These are phyloP conservation scores for Grosmannia clavigera DNA, from an alignment of 2,329 filamentous ascomycete species.

Conservation along the genomic window DNA sequence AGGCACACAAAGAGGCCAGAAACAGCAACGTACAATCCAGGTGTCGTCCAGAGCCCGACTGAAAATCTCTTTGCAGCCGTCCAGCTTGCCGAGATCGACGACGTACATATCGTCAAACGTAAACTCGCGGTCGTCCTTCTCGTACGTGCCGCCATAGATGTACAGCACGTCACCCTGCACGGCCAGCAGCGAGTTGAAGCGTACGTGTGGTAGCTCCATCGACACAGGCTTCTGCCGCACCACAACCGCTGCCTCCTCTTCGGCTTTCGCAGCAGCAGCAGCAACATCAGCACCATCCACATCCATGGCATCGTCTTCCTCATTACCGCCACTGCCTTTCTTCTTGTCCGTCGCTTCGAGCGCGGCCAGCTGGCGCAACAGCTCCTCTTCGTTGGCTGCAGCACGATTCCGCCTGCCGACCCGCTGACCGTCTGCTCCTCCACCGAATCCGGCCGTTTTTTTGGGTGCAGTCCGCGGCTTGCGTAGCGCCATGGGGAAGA, in stretches of 20 bases:
- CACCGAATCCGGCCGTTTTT: conserved; percentile 29
- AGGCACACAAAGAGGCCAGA: conserved; percentile 27
- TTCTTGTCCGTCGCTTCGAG: conserved; percentile 44
- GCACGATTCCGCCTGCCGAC: conserved; percentile 56
- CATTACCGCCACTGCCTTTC: neutral
- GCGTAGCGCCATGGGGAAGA: conserved; percentile 71
- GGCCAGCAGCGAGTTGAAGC: conserved; percentile 84
- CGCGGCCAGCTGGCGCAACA: conserved; percentile 74
- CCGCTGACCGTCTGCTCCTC: conserved; percentile 31
- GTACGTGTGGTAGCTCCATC: conserved; percentile 75
- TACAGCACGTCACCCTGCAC: conserved; percentile 89
- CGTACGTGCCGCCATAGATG: conserved; percentile 89
- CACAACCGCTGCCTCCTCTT: conserved; percentile 43
- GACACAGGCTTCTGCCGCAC: conserved; percentile 51
- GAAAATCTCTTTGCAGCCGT: conserved; percentile 88
- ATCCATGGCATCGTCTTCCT: conserved; percentile 36
- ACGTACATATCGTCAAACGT: conserved; percentile 94
- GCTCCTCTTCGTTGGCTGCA: conserved; percentile 83
- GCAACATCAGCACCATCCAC: conserved; percentile 9
- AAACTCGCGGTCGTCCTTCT: conserved; percentile 88
- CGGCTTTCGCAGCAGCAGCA: conserved; percentile 35
- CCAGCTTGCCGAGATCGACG: conserved; percentile 85
- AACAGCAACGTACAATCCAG: conserved; percentile 52
- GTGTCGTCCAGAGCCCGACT: conserved; percentile 65
- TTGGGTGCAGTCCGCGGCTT: conserved; percentile 59